A percentile compares a stretch with the other conserved stretches of the same genome.
phyloP scores from a whole-genome alignment of 768 basidiomycete genomes.

The Suillus bovinus region DNA sequence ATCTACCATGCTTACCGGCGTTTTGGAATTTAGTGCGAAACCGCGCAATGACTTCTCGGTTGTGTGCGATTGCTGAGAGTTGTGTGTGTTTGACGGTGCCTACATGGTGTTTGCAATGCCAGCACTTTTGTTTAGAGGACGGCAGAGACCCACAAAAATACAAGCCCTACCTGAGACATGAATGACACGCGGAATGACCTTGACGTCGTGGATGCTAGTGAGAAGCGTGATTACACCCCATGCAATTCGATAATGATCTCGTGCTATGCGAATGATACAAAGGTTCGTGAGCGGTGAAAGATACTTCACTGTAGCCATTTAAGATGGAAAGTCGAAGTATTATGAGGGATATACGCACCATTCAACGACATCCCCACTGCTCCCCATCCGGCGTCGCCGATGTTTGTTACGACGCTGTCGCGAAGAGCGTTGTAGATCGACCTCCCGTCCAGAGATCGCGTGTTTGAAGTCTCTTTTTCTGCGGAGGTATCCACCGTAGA shows the following conservation, averaged over 20 bases:
- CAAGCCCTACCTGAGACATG: constrained; percentile 64
- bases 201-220: too few species aligned
- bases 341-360: constrained; percentile 44
- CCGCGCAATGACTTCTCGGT: constrained; percentile 68
- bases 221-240: constrained; percentile 80
- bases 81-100: constrained; percentile 93
- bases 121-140: neutral
- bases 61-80: constrained; percentile 71
- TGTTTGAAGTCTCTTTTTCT: too few species aligned
- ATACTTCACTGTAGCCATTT: constrained; percentile 70
- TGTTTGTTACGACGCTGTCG: constrained; percentile 53
- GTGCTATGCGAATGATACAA: constrained; percentile 81
- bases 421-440: too few species aligned
- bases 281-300: constrained; percentile 81
- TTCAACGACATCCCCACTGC: constrained; percentile 69
- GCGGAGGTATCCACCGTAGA: too few species aligned
- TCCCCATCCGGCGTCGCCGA: constrained; percentile 88
- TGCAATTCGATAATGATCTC: constrained; percentile 75
- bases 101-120: constrained; percentile 31
- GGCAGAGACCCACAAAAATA: neutral
- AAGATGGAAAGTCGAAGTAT: neutral
- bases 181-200: constrained; percentile 72
- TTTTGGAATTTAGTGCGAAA: constrained; percentile 56
- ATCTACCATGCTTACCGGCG: constrained; percentile 41
- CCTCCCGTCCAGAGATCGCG: too few species aligned